phyloP scores from a whole-genome alignment of 2,329 filamentous ascomycete species.

The Monilinia vaccinii-corymbosi region DNA sequence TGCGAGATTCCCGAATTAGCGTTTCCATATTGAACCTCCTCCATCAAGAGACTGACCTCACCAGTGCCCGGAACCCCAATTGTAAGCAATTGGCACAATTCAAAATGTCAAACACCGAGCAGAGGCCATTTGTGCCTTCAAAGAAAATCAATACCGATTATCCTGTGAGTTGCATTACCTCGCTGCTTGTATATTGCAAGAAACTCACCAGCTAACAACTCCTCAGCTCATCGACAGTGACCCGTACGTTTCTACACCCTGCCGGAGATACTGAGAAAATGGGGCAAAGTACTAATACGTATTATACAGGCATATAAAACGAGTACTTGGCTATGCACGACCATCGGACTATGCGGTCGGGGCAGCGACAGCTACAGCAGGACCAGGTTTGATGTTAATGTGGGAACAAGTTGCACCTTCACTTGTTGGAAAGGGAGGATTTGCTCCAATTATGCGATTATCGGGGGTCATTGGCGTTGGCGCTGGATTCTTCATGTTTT shows the following conservation, averaged over 20 bases:
- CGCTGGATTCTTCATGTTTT: constrained; percentile 78
- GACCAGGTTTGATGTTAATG: constrained; percentile 63
- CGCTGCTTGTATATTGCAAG: not conserved
- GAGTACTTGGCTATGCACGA: constrained; percentile 81
- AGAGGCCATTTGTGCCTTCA: constrained; percentile 53
- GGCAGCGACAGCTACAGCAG: constrained; percentile 56
- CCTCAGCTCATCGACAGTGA: constrained; percentile 95
- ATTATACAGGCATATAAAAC: constrained; percentile 68
- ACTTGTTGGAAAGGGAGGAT: constrained; percentile 72
- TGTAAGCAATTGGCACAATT: constrained; percentile 25
- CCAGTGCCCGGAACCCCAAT: constrained; percentile 9
- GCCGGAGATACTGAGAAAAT: not conserved
- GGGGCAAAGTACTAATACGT: constrained; percentile 21
- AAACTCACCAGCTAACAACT: constrained; percentile 25
- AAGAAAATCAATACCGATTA: constrained; percentile 77
- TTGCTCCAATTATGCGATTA: constrained; percentile 74
- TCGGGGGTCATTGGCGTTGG: constrained; percentile 61
- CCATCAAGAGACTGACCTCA: constrained; percentile 7
- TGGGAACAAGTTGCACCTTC: constrained; percentile 84
- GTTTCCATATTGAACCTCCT: constrained; percentile 11
- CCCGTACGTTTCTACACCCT: constrained; percentile 55
- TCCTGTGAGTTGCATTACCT: constrained; percentile 54
- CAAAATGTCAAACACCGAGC: constrained; percentile 31
- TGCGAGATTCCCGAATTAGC: constrained; percentile 4
- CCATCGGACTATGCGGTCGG: constrained; percentile 73